A percentile compares a stretch with the other conserved stretches of the same genome.
These are phyloP conservation scores for Geotrichum candidum DNA, from an alignment of 1,139 yeast genomes.

Conservation along the genomic window DNA sequence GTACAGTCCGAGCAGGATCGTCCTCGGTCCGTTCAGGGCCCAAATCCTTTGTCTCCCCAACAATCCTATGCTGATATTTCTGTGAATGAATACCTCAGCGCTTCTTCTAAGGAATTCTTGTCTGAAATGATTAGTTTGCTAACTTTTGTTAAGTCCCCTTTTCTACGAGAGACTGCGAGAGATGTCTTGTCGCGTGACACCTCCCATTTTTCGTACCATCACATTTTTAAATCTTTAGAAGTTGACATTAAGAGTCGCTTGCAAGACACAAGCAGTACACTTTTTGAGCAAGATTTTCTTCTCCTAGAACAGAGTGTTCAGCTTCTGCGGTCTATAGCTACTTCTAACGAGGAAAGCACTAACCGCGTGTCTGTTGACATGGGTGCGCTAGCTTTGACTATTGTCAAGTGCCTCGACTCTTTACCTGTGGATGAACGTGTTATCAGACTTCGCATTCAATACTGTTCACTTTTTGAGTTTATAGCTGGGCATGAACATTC, in stretches of 20 bases:
- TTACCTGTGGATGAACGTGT: slow-evolving; percentile 40
- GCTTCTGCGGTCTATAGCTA: slow-evolving; percentile 39
- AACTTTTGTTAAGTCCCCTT: slow-evolving; percentile 23
- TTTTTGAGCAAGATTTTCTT: slow-evolving; percentile 30
- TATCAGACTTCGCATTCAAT: slow-evolving; percentile 48
- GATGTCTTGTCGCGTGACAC: slow-evolving; percentile 45
- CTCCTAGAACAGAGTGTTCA: slow-evolving; percentile 41
- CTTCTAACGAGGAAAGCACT: slow-evolving; percentile 35
- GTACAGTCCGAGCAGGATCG: slow-evolving; percentile 14
- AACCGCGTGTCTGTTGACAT: slow-evolving; percentile 40
- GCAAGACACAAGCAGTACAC: neutral
- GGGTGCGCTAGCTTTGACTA: slow-evolving; percentile 36
- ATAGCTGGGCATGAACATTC: slow-evolving; percentile 42
- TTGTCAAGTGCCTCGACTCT: slow-evolving; percentile 36
- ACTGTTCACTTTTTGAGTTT: slow-evolving; percentile 50
- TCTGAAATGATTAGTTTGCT: slow-evolving; percentile 25
- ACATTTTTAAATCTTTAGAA: slow-evolving; percentile 34
- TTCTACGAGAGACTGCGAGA: slow-evolving; percentile 43
- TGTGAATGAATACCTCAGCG: slow-evolving; percentile 14
- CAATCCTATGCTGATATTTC: slow-evolving; percentile 18
- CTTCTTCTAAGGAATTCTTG: slow-evolving; percentile 20
- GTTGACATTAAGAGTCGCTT: slow-evolving; percentile 14
- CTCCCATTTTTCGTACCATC: slow-evolving; percentile 40
- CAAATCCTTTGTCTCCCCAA: neutral
- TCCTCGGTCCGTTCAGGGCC: neutral